Evolutionary conservation across 2,329 filamentous ascomycete genomes (phyloP), one percentile per base, ranked within the genome.

Genomic region (Trichoderma citrinoviride): DNA sequence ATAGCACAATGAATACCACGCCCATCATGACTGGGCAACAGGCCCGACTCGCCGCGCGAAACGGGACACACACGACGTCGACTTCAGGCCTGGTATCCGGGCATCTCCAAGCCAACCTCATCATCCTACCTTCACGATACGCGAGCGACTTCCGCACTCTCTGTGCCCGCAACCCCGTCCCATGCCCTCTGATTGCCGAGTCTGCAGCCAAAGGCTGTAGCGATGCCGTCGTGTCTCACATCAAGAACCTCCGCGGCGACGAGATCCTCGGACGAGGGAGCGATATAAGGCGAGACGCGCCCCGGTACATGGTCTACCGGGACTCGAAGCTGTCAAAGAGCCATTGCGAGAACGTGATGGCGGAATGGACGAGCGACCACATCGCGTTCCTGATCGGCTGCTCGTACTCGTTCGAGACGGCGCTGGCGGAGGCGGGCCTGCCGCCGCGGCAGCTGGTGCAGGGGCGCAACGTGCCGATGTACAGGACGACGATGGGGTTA

Each of bases 331-430:
- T 83, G 2, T 68, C 74, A 5, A 76, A 76, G 21, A 71, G 74
- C 0, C 75, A 77, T 17, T 74, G 75, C 37, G 56, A 70, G 1
- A 78, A 86, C 70, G 77, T 90, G 17, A 69, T 74, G 1, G 70
- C 74, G 2, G 73, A 85, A 46, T 90, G 87, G 87, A 81, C 79
- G 0, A 71, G 77, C 5, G 81, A 87, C 67, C 85, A 90, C 68
- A 82, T 87, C 25, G 87, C 80, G 0, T 90, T 87, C 70, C 72
- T 89, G 50, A 83, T 90, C 67, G 87, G 86, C 8, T 90, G 87
- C 71, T 86, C 82, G 0, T 89, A 83, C 77, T 85, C 81, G 68
- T 90, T 90, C 71, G 87, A 89, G 72, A 75, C 79, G 3, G 86
- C 85, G 3, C 79, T 90, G 23, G 70, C 74, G 0, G 73, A 71